Base-by-base conservation (phyloP, 805 yeast genomes). In the Monosporozyma servazzii region DNA sequence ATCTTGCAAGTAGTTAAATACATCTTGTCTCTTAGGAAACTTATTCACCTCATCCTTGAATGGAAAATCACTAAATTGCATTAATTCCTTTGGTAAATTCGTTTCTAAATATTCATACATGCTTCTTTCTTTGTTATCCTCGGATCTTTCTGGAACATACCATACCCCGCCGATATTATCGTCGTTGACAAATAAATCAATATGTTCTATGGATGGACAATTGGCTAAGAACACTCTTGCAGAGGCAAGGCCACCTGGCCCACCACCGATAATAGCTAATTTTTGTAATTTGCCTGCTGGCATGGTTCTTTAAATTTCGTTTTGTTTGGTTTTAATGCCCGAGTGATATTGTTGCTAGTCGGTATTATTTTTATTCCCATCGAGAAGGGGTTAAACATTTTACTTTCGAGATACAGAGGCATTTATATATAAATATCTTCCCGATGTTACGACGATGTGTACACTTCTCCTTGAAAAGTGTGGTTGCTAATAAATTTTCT, bases 231-330 rank as follows among this genome's bases (percentile, higher is more conserved):
- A 70, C 0, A 89, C 87, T 52, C 81, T 79, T 0, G 86, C 80
- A 3, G 78, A 70, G 0, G 82, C 87, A 20, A 83, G 67, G 0
- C 91, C 95, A 44, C 79, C 75, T 0, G 93, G 90, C 0, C 95
- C 95, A 2, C 80, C 89, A 2, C 95, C 95, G 23, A 87, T 74
- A 8, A 87, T 77, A 0, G 88, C 88, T 3, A 86, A 71, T 31
- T 67, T 67, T 65, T 20, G 27, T 41, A 41, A 8, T 20, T 41
- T 21, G 2, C 2, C 44, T 29, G 44, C 43, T 50, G 21, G 48
- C 44, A 7, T 44, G 11, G 15, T 13, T 25, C 7, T 31, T 41
- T 40, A 5, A 20, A 11, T 5, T 13, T 27, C 3, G 46, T 17
- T 17, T n/a, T 39, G 42, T 39, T n/a, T 39, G n/a, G 21, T 25